Base-by-base conservation (phyloP, 345 rosid genomes). In the Geranium rotundifolium region DNA sequence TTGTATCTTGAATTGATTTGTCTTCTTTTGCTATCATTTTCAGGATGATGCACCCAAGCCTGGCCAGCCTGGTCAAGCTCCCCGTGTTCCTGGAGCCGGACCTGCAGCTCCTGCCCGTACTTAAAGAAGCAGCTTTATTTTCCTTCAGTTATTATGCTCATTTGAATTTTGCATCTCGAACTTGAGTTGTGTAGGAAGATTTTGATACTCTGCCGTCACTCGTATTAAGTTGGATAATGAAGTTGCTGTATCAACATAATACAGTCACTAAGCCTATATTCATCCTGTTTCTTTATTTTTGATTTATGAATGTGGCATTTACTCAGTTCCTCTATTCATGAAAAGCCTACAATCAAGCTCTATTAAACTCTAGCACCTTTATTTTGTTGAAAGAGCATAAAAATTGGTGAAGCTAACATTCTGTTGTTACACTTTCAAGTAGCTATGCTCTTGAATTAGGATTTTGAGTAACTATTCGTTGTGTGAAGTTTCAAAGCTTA, bases 71-170 rank as follows among this genome's bases (percentile, higher is more conserved):
- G 73, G 79, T 4, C 73, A 72, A 68, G 89, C 82, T 9, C 75
- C 84, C 29, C 95, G 83, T 19, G 78, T 79, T 10, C 68, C 80
- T 2, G 95, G 80, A 31, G 82, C 69, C 1, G 95, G 80, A 31
- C 81, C 69, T 63, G 89, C 76, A 3, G 46, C 49, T n/a, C 75
- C 89, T 17, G 71, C 80, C 52, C 86, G 90, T 14, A 12, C 84
- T 14, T 85, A 60, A 76, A 80, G 61, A 57, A 19, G 37, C 2
- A 27, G 2, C 41, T 0, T 64, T 20, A 54, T 41, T 29, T 4
- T 62, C 8, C 16, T 46, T 46, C 52, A 7, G 58, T 29, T 30
- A 1, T 15, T 66, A 15, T 76, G 62, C 67, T 73, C 67, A 63
- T 12, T 27, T 23, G 34, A 75, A 37, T 39, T 34, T 19, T 7